Conservation (phyloP, 768 basidiomycete genomes). For the Rossbeevera mucosa region DNA sequence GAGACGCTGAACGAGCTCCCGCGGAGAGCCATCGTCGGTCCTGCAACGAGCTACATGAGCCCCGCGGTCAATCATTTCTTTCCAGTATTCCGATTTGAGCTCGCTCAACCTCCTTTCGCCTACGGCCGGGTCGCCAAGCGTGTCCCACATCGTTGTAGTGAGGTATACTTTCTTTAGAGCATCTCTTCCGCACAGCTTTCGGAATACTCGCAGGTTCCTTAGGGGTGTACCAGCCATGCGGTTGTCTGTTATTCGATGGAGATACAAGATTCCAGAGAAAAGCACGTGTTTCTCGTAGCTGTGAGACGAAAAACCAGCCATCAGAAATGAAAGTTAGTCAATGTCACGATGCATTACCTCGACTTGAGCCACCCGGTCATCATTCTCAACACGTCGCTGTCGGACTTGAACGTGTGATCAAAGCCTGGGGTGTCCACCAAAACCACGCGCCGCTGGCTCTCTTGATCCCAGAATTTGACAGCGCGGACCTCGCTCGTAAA, state of each 20-base stretch:
- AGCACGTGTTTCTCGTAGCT: constrained; percentile 7
- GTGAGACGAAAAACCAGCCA: not conserved
- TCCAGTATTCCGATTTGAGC: constrained; percentile 1
- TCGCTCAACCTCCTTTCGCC: constrained; percentile 15
- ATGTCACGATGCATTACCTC: constrained; percentile 1
- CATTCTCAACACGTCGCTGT: constrained; percentile 8
- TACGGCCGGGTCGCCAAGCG: constrained; percentile 14
- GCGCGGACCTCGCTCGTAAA: constrained; percentile 8
- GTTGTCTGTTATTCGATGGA: constrained; percentile 40
- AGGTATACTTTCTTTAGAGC: constrained; percentile 31
- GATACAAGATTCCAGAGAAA: constrained; percentile 34
- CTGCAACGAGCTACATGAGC: constrained; percentile 4
- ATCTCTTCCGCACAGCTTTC: constrained; percentile 23
- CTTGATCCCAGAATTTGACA: constrained; percentile 3
- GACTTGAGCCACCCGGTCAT: constrained; percentile 15
- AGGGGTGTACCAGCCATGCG: constrained; percentile 32
- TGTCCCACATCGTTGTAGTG: constrained; percentile 30
- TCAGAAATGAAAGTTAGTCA: not conserved
- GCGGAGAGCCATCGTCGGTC: constrained; percentile 6
- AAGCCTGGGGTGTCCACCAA: constrained; percentile 26
- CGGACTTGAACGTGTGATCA: constrained; percentile 15
- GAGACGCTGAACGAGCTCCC: constrained; percentile 5
- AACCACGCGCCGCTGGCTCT: constrained; percentile 3
- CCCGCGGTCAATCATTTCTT: not conserved
- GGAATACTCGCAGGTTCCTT: constrained; percentile 34